These are phyloP conservation scores for Pleurostoma richardsiae DNA, from an alignment of 2,329 filamentous ascomycete genomes.

Conservation along the genomic window DNA sequence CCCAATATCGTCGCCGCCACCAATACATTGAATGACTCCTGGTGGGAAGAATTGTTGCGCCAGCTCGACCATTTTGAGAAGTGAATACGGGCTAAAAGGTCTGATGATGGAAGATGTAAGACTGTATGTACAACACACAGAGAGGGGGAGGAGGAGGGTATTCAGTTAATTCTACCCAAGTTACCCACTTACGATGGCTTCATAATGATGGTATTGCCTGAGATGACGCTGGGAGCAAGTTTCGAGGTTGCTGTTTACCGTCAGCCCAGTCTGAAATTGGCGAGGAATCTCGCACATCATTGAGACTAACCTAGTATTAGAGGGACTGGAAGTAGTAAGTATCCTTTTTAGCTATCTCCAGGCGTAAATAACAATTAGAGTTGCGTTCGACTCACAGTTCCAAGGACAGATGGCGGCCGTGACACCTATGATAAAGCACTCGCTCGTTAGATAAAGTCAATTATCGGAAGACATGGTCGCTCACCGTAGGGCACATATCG, in stretches of 20 bases:
- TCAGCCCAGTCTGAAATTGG: slow-evolving; percentile 35
- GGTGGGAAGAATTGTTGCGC: slow-evolving; percentile 33
- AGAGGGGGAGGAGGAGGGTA: neutral
- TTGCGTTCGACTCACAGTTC: neutral
- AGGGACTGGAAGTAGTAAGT: neutral
- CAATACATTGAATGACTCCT: slow-evolving; percentile 36
- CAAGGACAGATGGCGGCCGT: neutral
- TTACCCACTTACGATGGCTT: slow-evolving; percentile 28
- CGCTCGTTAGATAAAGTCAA: no score
- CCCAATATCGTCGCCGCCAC: slow-evolving; percentile 35
- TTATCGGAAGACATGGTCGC: no score
- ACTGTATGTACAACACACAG: neutral
- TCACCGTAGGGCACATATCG: no score
- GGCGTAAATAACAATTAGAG: neutral
- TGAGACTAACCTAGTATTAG: neutral
- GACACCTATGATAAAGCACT: neutral
- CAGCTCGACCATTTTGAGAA: slow-evolving; percentile 34
- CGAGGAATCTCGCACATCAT: slow-evolving; percentile 1
- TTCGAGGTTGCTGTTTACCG: slow-evolving; percentile 35
- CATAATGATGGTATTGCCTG: slow-evolving; percentile 40
- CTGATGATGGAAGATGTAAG: neutral
- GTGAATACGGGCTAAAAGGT: slow-evolving; percentile 30
- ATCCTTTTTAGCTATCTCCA: neutral
- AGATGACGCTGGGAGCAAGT: slow-evolving; percentile 35
- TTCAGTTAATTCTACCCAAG: no score